Conservation (phyloP, 768 basidiomycete genomes). For the Russula griseocarnosa region DNA sequence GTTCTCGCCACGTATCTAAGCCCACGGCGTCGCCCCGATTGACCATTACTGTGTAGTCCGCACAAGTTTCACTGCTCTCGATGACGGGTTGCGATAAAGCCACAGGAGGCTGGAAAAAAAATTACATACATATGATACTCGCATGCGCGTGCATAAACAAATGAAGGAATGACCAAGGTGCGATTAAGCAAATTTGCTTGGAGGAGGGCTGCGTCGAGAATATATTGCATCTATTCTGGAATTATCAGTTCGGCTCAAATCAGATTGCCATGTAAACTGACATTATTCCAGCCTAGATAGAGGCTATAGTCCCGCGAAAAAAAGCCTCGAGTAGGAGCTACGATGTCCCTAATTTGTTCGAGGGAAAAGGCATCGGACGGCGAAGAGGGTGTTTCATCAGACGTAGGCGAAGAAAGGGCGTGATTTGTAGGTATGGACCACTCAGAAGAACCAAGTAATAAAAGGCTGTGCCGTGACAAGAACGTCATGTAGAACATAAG, state of each 20-base stretch:
- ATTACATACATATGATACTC: constrained; percentile 40
- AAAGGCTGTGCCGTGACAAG: background rate
- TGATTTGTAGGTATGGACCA: background rate
- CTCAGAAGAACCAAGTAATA: background rate
- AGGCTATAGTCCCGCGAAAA: constrained; percentile 45
- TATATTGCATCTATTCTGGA: constrained; percentile 42
- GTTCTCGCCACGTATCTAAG: constrained; percentile 40
- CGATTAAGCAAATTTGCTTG: constrained; percentile 44
- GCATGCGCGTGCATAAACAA: constrained; percentile 46
- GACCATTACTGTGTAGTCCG: constrained; percentile 42
- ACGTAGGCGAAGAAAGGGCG: background rate
- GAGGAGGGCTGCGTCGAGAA: constrained; percentile 44
- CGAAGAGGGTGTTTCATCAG: background rate
- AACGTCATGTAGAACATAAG: constrained; percentile 13
- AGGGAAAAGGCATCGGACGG: constrained; percentile 30
- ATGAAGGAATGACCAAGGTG: constrained; percentile 43
- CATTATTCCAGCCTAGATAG: constrained; percentile 48
- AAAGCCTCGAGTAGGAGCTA: constrained; percentile 40
- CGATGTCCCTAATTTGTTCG: constrained; percentile 36
- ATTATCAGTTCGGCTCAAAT: background rate
- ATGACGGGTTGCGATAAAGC: background rate
- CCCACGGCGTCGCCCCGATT: constrained; percentile 43
- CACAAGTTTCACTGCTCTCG: constrained; percentile 35
- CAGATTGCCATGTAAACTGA: constrained; percentile 29
- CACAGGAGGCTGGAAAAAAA: background rate